Conservation (phyloP, 768 basidiomycete genomes). For the Suillus subluteus region DNA sequence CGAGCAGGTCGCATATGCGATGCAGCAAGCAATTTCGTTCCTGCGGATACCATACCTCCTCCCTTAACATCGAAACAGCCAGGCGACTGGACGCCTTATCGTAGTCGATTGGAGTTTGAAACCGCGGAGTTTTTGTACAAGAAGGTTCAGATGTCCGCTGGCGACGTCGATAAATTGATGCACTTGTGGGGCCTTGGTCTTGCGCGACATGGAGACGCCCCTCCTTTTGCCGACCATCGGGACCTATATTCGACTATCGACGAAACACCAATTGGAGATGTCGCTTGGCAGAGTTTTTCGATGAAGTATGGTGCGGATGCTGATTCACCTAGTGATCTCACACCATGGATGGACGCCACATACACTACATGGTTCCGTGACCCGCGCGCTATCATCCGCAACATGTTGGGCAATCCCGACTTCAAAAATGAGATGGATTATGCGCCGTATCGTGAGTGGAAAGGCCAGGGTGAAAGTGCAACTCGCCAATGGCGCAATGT, state of each 20-base stretch:
- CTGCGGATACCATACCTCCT: neutral
- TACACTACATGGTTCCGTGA: conserved; percentile 33
- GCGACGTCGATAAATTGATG: neutral
- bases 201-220: conserved; percentile 5
- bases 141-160: neutral
- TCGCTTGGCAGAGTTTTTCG: conserved; percentile 33
- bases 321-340: conserved; percentile 15
- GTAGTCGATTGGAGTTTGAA: neutral
- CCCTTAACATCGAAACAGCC: neutral
- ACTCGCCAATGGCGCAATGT: neutral
- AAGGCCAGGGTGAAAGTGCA: neutral
- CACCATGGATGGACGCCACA: conserved; percentile 30
- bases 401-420: conserved; percentile 27
- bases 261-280: conserved; percentile 34
- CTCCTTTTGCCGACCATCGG: conserved; percentile 35
- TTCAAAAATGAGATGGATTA: conserved; percentile 27
- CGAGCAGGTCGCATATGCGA: neutral
- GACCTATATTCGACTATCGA: conserved; percentile 41
- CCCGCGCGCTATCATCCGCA: conserved; percentile 18
- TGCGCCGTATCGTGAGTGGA: conserved; percentile 17
- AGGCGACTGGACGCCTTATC: neutral
- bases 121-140: neutral
- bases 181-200: neutral
- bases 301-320: conserved; percentile 3
- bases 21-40: neutral